These are phyloP conservation scores for Hypoxylon trugodes DNA, from an alignment of 495 filamentous ascomycete species.

Conservation along the genomic window DNA sequence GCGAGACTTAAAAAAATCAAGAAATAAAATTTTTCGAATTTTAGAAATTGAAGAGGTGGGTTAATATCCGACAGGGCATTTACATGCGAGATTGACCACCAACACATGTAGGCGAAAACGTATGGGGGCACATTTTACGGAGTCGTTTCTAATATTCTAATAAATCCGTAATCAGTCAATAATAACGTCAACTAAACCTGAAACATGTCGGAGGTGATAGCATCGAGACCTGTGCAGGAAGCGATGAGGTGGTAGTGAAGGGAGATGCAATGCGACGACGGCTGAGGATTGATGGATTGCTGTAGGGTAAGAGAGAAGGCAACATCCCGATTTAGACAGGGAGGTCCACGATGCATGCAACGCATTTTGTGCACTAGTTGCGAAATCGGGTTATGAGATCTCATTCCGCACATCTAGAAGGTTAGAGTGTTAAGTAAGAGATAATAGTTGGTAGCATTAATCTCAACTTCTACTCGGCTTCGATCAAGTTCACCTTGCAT, in stretches of 20 bases:
- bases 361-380: constrained; percentile 1
- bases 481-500: not conserved
- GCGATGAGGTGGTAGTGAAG: constrained; percentile 13
- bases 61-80: too few species aligned
- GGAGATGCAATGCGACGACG: constrained; percentile 17
- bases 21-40: not conserved
- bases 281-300: not conserved
- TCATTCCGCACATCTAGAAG: not conserved
- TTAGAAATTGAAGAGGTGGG: not conserved
- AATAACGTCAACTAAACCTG: constrained; percentile 21
- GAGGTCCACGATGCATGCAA: constrained; percentile 12
- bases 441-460: not conserved
- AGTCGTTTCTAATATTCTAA: not conserved
- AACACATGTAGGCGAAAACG: not conserved
- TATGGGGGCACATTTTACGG: not conserved
- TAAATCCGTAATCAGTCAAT: not conserved
- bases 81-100: not conserved
- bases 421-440: not conserved
- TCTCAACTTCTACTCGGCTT: not conserved
- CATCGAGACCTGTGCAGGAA: constrained; percentile 9
- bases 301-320: constrained; percentile 14
- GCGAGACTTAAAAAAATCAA: too few species aligned
- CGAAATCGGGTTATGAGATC: constrained; percentile 5
- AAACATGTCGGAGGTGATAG: constrained; percentile 27
- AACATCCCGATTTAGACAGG: constrained; percentile 1